These are phyloP conservation scores for Tribonema minus DNA, from an alignment of 108 stramenopile species.

Conservation along the genomic window DNA sequence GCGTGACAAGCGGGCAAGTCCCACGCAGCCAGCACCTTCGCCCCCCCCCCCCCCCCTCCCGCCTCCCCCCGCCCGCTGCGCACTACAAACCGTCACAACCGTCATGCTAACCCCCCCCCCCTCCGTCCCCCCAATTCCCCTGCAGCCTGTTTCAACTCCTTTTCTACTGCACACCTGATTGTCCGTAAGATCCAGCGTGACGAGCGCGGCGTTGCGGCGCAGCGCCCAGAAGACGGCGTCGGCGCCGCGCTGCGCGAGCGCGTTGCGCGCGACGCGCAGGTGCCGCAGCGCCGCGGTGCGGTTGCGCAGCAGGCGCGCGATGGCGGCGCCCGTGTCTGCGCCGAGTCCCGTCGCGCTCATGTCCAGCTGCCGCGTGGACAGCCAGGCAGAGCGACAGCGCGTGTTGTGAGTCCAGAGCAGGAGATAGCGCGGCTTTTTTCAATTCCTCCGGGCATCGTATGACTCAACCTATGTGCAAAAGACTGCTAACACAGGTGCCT, in stretches of 20 bases:
- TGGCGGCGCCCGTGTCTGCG: background rate
- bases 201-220: slow-evolving; percentile 23
- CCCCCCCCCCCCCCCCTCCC: too few relatives aligned
- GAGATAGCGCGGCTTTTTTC: too few relatives aligned
- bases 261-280: slow-evolving; percentile 29
- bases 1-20: too few relatives aligned
- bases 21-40: too few relatives aligned
- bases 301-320: slow-evolving; percentile 12
- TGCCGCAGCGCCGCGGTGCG: slow-evolving; percentile 3
- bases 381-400: too few relatives aligned
- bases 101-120: background rate
- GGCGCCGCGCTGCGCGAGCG: slow-evolving; percentile 19
- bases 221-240: slow-evolving; percentile 47
- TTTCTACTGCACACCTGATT: background rate
- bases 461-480: too few relatives aligned
- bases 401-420: too few relatives aligned
- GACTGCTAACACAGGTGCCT: too few relatives aligned
- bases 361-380: slow-evolving; percentile 8
- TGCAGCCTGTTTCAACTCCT: background rate
- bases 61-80: too few relatives aligned
- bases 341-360: slow-evolving; percentile 15
- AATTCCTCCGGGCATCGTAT: too few relatives aligned
- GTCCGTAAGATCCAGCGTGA: slow-evolving; percentile 27
- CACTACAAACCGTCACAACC: background rate
- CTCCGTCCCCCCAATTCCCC: background rate